Evolutionary conservation across 192 early-diverging fungal genomes (phyloP).

Genomic region (Chytriomyces sp.): DNA sequence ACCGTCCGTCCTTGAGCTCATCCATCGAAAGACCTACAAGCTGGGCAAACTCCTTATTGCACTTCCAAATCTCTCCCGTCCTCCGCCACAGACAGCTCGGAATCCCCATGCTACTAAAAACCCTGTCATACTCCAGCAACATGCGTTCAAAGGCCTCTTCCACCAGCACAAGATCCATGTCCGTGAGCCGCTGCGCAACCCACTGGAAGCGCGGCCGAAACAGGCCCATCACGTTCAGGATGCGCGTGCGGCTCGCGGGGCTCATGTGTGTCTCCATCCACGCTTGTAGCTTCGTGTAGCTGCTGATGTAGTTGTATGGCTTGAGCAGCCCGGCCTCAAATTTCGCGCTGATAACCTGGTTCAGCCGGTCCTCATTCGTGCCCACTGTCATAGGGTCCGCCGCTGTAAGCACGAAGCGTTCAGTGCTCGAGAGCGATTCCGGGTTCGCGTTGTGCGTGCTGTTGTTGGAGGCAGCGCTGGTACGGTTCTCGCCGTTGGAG

Average conservation of each 20-base stretch:
- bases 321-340: conserved; percentile 93
- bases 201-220: conserved; percentile 88
- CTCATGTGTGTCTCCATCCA: conserved; percentile 91
- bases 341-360: conserved; percentile 91
- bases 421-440: conserved; percentile 56
- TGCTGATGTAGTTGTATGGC: conserved; percentile 96
- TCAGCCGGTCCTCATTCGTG: conserved; percentile 83
- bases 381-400: conserved; percentile 86
- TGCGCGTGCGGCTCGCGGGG: conserved; percentile 69
- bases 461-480: conserved; percentile 24
- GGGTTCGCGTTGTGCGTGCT: conserved; percentile 43
- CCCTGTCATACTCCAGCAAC: conserved; percentile 92
- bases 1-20: conserved; percentile 71
- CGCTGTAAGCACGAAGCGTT: conserved; percentile 88
- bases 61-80: conserved; percentile 95
- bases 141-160: conserved; percentile 96
- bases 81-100: conserved; percentile 95
- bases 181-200: conserved; percentile 86
- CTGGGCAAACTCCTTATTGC: conserved; percentile 91
- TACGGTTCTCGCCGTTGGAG: neutral
- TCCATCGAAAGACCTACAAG: conserved; percentile 84
- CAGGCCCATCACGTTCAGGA: conserved; percentile 83
- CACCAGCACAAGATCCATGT: conserved; percentile 91
- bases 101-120: conserved; percentile 93
- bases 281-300: conserved; percentile 82